These are phyloP conservation scores for Hyphodiscus sp. DNA, from an alignment of 2,329 filamentous ascomycete genomes.

Conservation along the genomic window DNA sequence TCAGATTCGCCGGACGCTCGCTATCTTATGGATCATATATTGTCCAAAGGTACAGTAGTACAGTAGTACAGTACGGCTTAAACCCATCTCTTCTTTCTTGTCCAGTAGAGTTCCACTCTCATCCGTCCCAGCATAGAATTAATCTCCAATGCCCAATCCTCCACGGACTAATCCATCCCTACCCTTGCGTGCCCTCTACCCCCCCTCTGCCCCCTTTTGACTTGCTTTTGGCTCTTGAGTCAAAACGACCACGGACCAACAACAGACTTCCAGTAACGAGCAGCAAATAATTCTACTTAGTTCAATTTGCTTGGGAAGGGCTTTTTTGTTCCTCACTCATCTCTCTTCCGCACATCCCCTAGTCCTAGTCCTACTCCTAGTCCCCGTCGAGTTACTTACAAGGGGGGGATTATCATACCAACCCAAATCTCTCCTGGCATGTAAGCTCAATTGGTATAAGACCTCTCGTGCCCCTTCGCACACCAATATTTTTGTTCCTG, in stretches of 20 bases:
- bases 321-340: not conserved
- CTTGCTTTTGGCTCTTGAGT: not conserved
- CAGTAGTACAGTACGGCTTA: too few species aligned
- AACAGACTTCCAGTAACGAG: not conserved
- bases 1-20: too few species aligned
- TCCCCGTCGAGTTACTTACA: slow-evolving; percentile 5
- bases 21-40: too few species aligned
- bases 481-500: slow-evolving; percentile 14
- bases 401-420: slow-evolving; percentile 14
- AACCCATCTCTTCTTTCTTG: too few species aligned
- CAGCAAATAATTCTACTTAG: not conserved
- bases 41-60: too few species aligned
- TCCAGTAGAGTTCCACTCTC: too few species aligned
- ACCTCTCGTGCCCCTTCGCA: slow-evolving; percentile 24
- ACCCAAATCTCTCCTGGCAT: slow-evolving; percentile 18
- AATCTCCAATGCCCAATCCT: too few species aligned
- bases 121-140: too few species aligned
- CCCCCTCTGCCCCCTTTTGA: not conserved
- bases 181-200: too few species aligned
- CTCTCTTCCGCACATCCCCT: not conserved
- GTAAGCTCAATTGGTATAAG: slow-evolving; percentile 28
- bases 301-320: not conserved
- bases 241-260: not conserved
- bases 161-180: too few species aligned
- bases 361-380: not conserved